phyloP scores from a whole-genome alignment of 306 rosid genomes.

The Urtica urens region DNA sequence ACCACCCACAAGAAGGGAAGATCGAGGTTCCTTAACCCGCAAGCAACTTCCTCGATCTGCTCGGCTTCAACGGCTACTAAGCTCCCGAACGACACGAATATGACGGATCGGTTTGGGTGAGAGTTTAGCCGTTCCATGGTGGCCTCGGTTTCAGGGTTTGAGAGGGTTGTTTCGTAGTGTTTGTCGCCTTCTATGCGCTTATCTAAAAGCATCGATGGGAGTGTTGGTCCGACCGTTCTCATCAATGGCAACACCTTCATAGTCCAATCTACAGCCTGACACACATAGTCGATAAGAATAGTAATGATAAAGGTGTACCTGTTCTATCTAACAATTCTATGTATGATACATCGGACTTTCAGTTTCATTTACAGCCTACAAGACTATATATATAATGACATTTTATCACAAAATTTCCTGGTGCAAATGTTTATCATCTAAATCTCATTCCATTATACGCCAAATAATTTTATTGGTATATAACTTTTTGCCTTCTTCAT shows the following conservation, averaged over 20 bases:
- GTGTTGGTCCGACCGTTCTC: constrained; percentile 32
- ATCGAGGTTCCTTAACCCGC: constrained; percentile 8
- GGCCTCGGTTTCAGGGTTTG: constrained; percentile 15
- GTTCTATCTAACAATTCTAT: neutral
- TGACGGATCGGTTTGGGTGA: constrained; percentile 18
- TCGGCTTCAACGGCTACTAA: constrained; percentile 4
- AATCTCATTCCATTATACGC: too few species aligned
- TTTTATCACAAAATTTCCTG: too few species aligned
- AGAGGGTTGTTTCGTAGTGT: constrained; percentile 18
- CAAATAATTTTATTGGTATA: too few species aligned
- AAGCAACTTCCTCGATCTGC: constrained; percentile 20
- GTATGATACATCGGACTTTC: neutral
- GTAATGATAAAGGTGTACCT: neutral
- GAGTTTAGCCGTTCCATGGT: constrained; percentile 25
- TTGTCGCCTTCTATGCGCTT: constrained; percentile 21
- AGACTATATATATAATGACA: too few species aligned
- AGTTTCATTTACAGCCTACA: too few species aligned
- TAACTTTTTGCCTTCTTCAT: too few species aligned
- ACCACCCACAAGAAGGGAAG: constrained; percentile 29
- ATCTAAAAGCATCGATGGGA: constrained; percentile 29
- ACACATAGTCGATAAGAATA: too few species aligned
- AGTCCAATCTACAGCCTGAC: constrained; percentile 23
- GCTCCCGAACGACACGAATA: constrained; percentile 29
- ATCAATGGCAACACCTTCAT: constrained; percentile 24
- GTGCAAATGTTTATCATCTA: too few species aligned